Base-by-base conservation (phyloP, 345 rosid genomes). In the Rhizophora apiculata region DNA sequence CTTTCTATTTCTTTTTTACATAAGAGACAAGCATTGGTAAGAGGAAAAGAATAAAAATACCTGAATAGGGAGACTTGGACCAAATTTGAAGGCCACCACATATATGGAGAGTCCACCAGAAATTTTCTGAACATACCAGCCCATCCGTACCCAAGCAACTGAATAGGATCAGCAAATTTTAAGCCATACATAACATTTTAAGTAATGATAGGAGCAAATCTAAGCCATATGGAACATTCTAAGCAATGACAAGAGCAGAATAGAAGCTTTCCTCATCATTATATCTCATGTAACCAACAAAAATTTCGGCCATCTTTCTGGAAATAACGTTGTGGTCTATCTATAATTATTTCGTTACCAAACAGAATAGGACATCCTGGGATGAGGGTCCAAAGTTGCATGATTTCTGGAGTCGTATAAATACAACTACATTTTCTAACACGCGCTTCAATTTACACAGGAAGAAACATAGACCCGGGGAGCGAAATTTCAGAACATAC, bases 71-170 rank as follows among this genome's bases (percentile, higher is more conserved):
- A 91, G 68, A 94, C 95, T 65, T 89, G 94, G n/a, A 93, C 95
- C 30, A 93, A 73, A 56, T 83, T 86, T 21, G 77, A 51, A 2
- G 98, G 98, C 98, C 98, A 93, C 93, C 97, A 90, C 96, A 90
- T 89, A 64, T 82, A 90, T 1, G 98, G 92, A 0, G 93, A 90
- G 6, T 93, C 96, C 11, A 93, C 93, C 0, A 86, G 85, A 78
- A 80, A 74, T 72, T 65, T 84, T 68, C 89, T 82, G 82, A 93
- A 89, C 2, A 90, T 18, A 24, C 98, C 90, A 56, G 88, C 98
- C 91, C 89, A 93, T 22, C 96, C 96, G 78, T 90, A 89, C 24
- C 96, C 93, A 69, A 93, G 86, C 79, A 93, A 60, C 96, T 91
- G 85, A 64, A 71, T 68, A 27, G 8, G 37, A 34, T 6, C 32